These are phyloP conservation scores for Blastocystis sp. DNA, from an alignment of 352 stramenopile genomes.

Conservation along the genomic window DNA sequence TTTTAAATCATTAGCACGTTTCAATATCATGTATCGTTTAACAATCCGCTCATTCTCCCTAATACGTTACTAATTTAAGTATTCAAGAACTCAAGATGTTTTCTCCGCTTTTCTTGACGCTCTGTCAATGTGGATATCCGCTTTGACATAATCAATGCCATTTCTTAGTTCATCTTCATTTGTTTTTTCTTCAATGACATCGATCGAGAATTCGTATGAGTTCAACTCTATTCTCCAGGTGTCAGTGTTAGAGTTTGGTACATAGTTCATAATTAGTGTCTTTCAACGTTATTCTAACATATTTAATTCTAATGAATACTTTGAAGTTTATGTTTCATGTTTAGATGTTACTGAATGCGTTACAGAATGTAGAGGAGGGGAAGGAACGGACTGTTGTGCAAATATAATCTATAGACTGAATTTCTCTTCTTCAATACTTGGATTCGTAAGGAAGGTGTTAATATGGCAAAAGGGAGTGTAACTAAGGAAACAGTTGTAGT, in stretches of 20 bases:
- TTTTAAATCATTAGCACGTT: constrained; percentile 1
- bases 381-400: neutral
- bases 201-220: neutral
- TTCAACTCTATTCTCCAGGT: constrained; percentile 33
- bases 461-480: neutral
- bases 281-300: constrained; percentile 19
- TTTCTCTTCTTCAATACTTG: neutral
- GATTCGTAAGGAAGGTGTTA: neutral
- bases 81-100: neutral
- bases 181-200: neutral
- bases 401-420: neutral
- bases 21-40: neutral
- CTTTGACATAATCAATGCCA: neutral
- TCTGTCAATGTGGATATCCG: neutral
- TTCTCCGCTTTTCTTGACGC: constrained; percentile 5
- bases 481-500: neutral
- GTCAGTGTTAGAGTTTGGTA: neutral
- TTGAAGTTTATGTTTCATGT: neutral
- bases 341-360: constrained; percentile 16
- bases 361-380: neutral
- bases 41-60: constrained; percentile 44
- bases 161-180: neutral
- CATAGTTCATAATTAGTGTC: neutral
- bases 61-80: neutral
- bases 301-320: neutral